phyloP scores from a whole-genome alignment of 2,329 filamentous ascomycete species.

The Thielaviopsis musarum region DNA sequence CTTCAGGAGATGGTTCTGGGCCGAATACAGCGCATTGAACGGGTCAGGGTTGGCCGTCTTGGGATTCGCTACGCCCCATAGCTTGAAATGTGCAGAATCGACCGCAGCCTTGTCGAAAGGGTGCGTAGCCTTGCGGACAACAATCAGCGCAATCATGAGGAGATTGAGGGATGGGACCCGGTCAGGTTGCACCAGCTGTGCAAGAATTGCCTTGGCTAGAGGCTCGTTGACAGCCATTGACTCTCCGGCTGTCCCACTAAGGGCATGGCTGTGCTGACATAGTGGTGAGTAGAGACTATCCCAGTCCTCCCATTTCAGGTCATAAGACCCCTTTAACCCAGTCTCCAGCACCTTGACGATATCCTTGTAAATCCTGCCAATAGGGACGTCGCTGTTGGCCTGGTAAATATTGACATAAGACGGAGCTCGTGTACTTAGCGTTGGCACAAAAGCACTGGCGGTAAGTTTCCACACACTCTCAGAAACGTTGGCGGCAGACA shows the following conservation, averaged over 20 bases:
- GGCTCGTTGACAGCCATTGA: constrained; percentile 55
- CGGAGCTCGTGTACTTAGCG: neutral
- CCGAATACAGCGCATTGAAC: constrained; percentile 48
- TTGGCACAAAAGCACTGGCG: neutral
- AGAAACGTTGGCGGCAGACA: neutral
- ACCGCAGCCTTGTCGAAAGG: constrained; percentile 45
- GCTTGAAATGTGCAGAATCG: constrained; percentile 44
- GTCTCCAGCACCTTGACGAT: constrained; percentile 49
- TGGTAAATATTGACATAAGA: neutral
- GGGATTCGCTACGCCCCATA: constrained; percentile 42
- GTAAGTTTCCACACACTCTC: constrained; percentile 4
- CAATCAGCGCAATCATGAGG: constrained; percentile 23
- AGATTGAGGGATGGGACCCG: constrained; percentile 15
- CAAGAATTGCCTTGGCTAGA: constrained; percentile 33
- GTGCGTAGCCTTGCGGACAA: constrained; percentile 32
- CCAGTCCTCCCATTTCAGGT: constrained; percentile 32
- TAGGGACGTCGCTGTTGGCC: constrained; percentile 9
- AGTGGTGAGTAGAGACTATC: constrained; percentile 39
- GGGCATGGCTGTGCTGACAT: constrained; percentile 36
- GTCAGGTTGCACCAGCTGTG: constrained; percentile 9
- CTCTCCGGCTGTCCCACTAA: constrained; percentile 51
- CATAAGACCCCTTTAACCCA: constrained; percentile 35
- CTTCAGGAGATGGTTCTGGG: constrained; percentile 35
- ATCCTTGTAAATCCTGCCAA: constrained; percentile 54
- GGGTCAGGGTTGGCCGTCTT: constrained; percentile 36